Percentiles rank a stretch among this genome's conserved stretches.
These are phyloP conservation scores for Solanum medicagineum DNA, from an alignment of 257 asterid species.

Conservation along the genomic window DNA sequence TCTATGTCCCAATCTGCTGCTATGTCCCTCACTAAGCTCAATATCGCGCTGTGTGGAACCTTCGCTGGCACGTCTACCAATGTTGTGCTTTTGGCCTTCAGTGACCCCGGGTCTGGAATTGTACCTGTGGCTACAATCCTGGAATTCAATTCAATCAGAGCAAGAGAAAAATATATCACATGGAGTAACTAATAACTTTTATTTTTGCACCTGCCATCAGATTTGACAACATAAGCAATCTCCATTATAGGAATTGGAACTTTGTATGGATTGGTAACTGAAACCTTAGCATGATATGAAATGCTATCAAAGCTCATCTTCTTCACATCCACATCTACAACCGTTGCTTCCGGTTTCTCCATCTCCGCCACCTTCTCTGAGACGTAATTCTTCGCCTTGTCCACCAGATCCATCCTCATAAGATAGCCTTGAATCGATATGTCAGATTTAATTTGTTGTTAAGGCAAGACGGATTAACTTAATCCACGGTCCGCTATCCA, in stretches of 20 bases:
- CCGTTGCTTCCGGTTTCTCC: conserved; percentile 54
- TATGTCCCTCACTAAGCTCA: conserved; percentile 55
- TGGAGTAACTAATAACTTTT: no score
- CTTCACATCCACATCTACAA: conserved; percentile 58
- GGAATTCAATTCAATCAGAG: not conserved
- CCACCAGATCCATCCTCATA: conserved; percentile 39
- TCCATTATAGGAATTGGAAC: conserved; percentile 55
- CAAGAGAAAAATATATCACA: no score
- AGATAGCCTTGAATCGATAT: not conserved
- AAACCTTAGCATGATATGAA: conserved; percentile 41
- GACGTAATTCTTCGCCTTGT: conserved; percentile 33
- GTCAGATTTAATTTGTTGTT: not conserved
- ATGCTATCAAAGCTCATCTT: conserved; percentile 39
- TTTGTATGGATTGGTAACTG: conserved; percentile 46
- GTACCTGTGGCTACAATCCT: conserved; percentile 57
- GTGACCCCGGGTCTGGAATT: conserved; percentile 72
- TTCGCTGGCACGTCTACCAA: conserved; percentile 32
- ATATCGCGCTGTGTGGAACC: conserved; percentile 51
- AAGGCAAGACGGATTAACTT: not conserved
- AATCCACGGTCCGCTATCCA: not conserved
- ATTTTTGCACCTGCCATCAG: conserved; percentile 12
- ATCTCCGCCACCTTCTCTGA: conserved; percentile 26
- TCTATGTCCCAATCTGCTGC: conserved; percentile 74
- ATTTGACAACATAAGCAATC: conserved; percentile 42
- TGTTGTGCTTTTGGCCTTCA: conserved; percentile 49